Base-by-base conservation (phyloP, 2,329 filamentous ascomycete species). In the Sporothrix pseudoabietina region DNA sequence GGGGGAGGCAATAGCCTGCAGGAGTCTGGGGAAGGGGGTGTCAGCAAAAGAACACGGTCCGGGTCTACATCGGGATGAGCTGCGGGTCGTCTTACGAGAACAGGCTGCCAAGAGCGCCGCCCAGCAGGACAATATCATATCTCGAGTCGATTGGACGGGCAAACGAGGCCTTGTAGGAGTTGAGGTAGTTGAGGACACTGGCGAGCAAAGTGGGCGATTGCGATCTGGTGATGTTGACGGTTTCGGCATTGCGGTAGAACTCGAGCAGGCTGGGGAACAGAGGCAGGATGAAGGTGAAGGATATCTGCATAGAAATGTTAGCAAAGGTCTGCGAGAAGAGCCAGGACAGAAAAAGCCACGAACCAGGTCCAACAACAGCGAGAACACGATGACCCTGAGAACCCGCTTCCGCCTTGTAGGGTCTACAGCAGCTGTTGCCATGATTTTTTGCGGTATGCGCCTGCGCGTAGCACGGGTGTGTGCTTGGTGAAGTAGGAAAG, bases 241-340 rank as follows among this genome's bases (percentile, higher is more conserved):
- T 87, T 82, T 98, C 94, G 82, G 90, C 89, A 80, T 93, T 91
- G 83, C 94, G 93, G 85, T 98, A 99, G 87, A 98, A 98, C 78
- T 97, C 92, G 82, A 98, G 91, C 61, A 99, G 91, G 74, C 94
- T 94, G 8, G 94, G 96, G 81, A 98, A 99, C 49, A 99, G 89
- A 0, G 96, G 96, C 9, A 99, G 91, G 80, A 98, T 98, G 81
- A 99, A 98, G 41, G 96, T 99, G 82, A 99, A 99, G 72, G 95
- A 98, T 79, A 98, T 93, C 95, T 98, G 76, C 41, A 39, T 44
- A 41, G 63, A 61, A 72, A 73, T 61, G 19, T 71, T 30, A 69
- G 49, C 16, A 22, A 54, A 10, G 32, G 71, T 76, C 12, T 61
- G 55, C 35, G 26, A 35, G 35, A 39, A 32, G 69, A 16, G 3